Conservation (phyloP, 768 basidiomycete species). For the Rhodocollybia butyracea region DNA sequence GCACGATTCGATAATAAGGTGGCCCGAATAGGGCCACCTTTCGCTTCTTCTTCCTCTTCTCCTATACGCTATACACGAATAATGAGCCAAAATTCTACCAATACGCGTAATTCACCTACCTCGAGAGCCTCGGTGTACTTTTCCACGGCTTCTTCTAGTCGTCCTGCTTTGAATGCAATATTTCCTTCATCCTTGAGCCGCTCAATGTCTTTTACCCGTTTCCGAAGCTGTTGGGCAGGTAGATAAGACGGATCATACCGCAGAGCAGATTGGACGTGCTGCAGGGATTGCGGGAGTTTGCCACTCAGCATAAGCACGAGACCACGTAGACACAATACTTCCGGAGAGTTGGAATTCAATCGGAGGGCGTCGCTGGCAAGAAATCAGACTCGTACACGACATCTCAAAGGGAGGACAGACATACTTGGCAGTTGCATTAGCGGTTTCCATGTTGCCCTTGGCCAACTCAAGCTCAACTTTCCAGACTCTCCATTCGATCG, state of each 20-base stretch:
- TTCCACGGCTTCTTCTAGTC: constrained; percentile 56
- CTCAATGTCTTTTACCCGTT: constrained; percentile 81
- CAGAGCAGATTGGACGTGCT: constrained; percentile 69
- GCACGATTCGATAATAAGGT: constrained; percentile 83
- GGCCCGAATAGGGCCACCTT: constrained; percentile 79
- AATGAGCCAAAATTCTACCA: neutral
- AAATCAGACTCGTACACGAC: constrained; percentile 5
- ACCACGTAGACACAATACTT: constrained; percentile 75
- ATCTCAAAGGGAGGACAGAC: constrained; percentile 22
- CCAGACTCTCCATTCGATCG: constrained; percentile 80
- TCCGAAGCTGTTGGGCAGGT: constrained; percentile 65
- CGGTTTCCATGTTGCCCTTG: constrained; percentile 70
- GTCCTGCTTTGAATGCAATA: constrained; percentile 60
- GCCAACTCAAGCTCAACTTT: constrained; percentile 74
- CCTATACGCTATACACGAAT: constrained; percentile 55
- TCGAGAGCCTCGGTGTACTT: constrained; percentile 74
- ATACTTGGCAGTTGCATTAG: constrained; percentile 71
- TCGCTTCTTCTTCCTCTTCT: constrained; percentile 62
- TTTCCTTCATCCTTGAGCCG: constrained; percentile 86
- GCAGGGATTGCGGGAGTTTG: constrained; percentile 66
- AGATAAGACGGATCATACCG: constrained; percentile 77
- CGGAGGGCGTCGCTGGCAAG: constrained; percentile 70
- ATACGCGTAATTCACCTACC: constrained; percentile 29
- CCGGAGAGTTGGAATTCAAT: constrained; percentile 69
- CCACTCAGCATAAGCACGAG: constrained; percentile 74